A percentile compares a stretch with the other conserved stretches of the same genome.
Conservation (phyloP, 78 protist genomes). For the Pigoraptor vietnamica region DNA sequence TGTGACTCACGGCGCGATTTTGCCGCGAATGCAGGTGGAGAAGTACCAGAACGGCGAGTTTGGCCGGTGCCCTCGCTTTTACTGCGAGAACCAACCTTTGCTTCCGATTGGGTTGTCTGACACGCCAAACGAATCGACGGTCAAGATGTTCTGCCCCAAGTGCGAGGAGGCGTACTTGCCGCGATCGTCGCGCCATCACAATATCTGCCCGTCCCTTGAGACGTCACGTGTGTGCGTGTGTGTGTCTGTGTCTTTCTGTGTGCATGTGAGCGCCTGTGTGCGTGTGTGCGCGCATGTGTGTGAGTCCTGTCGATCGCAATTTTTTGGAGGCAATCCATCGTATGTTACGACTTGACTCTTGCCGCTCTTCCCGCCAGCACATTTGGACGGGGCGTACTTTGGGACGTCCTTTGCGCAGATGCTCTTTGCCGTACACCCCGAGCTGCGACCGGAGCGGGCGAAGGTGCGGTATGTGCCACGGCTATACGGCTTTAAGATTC, state of each 20-base stretch:
- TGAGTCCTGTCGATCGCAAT: not conserved
- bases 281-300: not conserved
- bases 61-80: slow-evolving; percentile 93
- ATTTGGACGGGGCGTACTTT: too few relatives aligned
- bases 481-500: too few relatives aligned
- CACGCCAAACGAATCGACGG: slow-evolving; percentile 67
- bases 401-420: too few relatives aligned
- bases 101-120: slow-evolving; percentile 89
- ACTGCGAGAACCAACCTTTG: slow-evolving; percentile 86
- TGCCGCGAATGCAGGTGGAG: slow-evolving; percentile 44
- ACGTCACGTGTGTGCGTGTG: not conserved
- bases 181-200: slow-evolving; percentile 16
- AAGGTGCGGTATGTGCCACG: too few relatives aligned
- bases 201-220: too few relatives aligned
- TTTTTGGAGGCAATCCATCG: not conserved
- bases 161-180: slow-evolving; percentile 83
- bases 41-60: slow-evolving; percentile 80
- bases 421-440: too few relatives aligned
- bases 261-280: too few relatives aligned
- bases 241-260: not conserved
- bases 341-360: too few relatives aligned
- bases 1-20: too few relatives aligned
- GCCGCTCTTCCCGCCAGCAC: too few relatives aligned
- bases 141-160: slow-evolving; percentile 89
- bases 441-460: too few relatives aligned